Percentiles rank a stretch among this genome's conserved stretches.
phyloP scores from a whole-genome alignment of 2,329 filamentous ascomycete species.

The Dendryphion nanum region DNA sequence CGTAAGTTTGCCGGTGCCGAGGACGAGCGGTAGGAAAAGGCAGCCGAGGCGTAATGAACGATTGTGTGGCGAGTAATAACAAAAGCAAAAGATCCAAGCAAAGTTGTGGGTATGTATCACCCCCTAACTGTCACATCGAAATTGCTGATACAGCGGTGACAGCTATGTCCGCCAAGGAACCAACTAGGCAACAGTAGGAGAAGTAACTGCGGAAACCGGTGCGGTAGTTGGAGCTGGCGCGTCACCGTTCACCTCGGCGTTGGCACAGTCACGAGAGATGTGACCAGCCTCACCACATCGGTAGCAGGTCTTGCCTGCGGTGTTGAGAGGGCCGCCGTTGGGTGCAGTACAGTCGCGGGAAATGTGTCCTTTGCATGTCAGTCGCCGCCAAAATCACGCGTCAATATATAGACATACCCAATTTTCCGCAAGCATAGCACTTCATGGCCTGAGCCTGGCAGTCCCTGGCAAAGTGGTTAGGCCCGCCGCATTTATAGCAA shows the following conservation, averaged over 20 bases:
- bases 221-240: slow-evolving; percentile 31
- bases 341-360: slow-evolving; percentile 93
- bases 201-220: slow-evolving; percentile 39
- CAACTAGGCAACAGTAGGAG: slow-evolving; percentile 41
- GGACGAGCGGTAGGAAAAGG: slow-evolving; percentile 10
- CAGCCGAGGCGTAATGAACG: slow-evolving; percentile 24
- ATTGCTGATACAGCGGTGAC: slow-evolving; percentile 15
- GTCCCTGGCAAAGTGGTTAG: slow-evolving; percentile 97
- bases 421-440: slow-evolving; percentile 95
- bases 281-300: slow-evolving; percentile 93
- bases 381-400: neutral
- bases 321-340: slow-evolving; percentile 93
- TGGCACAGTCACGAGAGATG: slow-evolving; percentile 93
- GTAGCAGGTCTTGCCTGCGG: slow-evolving; percentile 97
- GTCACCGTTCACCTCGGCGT: slow-evolving; percentile 58
- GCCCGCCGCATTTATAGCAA: slow-evolving; percentile 73
- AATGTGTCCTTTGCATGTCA: slow-evolving; percentile 65
- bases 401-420: slow-evolving; percentile 41
- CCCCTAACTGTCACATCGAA: slow-evolving; percentile 11
- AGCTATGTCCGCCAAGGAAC: slow-evolving; percentile 2
- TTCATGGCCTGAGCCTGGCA: slow-evolving; percentile 99
- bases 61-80: slow-evolving; percentile 23
- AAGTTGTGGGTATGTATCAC: slow-evolving; percentile 10
- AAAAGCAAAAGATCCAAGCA: slow-evolving; percentile 10
- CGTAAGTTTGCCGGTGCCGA: slow-evolving; percentile 38